Evolutionary conservation across 805 yeast genomes (phyloP), one percentile per base, ranked within the genome.

Genomic region (Starmerella stellata): DNA sequence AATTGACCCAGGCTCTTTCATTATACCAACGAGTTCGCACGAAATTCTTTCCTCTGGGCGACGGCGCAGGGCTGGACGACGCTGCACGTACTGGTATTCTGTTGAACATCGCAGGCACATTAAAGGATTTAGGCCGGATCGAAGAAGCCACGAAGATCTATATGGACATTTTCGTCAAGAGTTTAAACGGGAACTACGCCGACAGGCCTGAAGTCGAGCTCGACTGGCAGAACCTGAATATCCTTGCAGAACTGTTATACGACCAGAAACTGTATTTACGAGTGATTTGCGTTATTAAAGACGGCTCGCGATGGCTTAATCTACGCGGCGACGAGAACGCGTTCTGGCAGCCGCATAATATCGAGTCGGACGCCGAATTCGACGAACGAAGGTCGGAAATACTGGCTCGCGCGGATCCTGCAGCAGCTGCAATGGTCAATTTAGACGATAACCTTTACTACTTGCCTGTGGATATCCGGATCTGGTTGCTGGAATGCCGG

Each of bases 221-320:
- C 55, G 82, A 74, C 36, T 90, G 93, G 93, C 77, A 93, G 0
- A 85, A 80, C 43, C 63, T 87, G 35, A 87, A 90, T 50, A 80
- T 82, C 42, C 61, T 87, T 32, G 68, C 79, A 7, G 96, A 90
- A 50, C 61, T 87, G 29, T 78, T 78, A 50, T 78, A 73, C 65
- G 55, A 55, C 8, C 61, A 69, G 9, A 28, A 36, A 25, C 39
- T 17, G 29, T 48, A 41, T 32, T 25, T 36, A 8, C 41, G 40
- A 25, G 44, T 46, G n/a, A 67, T 82, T 15, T 68, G 66, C 40
- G 64, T 74, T 1, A 68, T 82, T 24, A 78, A 78, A 48, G 60
- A 67, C 21, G 77, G 79, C 9, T 71, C 93, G 0, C 63, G 98
- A 44, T 83, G 93, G 90, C 69, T 87, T 14, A 82, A 77, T 42